These are phyloP conservation scores for Eucalyptus lansdowneana DNA, from an alignment of 345 rosid genomes.

Conservation along the genomic window DNA sequence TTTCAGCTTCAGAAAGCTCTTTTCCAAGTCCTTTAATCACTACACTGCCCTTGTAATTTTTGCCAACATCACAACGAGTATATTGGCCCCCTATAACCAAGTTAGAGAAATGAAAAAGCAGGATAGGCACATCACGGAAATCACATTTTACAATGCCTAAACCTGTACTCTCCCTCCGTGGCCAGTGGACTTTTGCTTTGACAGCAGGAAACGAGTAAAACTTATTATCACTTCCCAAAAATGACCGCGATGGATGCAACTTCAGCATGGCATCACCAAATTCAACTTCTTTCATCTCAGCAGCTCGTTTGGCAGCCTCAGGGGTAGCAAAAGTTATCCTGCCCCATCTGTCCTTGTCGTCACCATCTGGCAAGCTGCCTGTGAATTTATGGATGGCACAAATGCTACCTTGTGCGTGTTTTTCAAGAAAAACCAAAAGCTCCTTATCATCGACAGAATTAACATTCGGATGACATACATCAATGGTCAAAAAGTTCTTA, in stretches of 20 bases:
- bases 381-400: conserved; percentile 42
- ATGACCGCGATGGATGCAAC: conserved; percentile 35
- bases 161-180: conserved; percentile 55
- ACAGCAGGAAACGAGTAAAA: conserved; percentile 55
- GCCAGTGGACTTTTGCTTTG: conserved; percentile 63
- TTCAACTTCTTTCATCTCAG: conserved; percentile 35
- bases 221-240: conserved; percentile 32
- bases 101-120: conserved; percentile 24
- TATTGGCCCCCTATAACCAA: conserved; percentile 33
- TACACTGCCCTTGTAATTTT: conserved; percentile 12
- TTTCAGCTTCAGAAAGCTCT: conserved; percentile 52
- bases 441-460: conserved; percentile 49
- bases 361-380: conserved; percentile 22
- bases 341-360: conserved; percentile 66
- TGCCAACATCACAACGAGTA: conserved; percentile 24
- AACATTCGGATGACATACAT: conserved; percentile 35
- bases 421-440: conserved; percentile 53
- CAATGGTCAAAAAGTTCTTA: conserved; percentile 49
- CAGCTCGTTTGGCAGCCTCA: conserved; percentile 58
- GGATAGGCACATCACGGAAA: conserved; percentile 18
- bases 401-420: conserved; percentile 36
- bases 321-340: conserved; percentile 71
- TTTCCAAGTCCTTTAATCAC: conserved; percentile 41
- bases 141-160: conserved; percentile 38
- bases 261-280: conserved; percentile 46